These are phyloP conservation scores for Pyracantha coccinea DNA, from an alignment of 331 rosid species.

Conservation along the genomic window DNA sequence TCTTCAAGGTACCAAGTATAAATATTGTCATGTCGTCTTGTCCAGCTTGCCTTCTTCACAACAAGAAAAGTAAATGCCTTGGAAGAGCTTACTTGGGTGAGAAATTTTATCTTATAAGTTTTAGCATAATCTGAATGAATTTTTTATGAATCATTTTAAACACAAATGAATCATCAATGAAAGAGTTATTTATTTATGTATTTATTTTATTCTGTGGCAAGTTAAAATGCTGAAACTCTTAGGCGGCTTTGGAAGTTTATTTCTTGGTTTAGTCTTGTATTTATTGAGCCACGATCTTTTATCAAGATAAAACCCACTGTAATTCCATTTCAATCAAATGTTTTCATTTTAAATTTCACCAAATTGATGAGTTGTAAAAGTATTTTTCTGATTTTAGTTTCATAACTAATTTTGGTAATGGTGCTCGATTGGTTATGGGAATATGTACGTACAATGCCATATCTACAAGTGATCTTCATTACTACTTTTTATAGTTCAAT, in stretches of 20 bases:
- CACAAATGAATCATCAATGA: neutral
- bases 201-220: neutral
- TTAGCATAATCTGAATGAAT: too few relatives aligned
- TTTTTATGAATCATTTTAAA: neutral
- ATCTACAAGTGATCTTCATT: neutral
- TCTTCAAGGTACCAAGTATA: neutral
- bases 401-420: neutral
- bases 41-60: conserved; percentile 91
- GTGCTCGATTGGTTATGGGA: neutral
- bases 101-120: conserved; percentile 19
- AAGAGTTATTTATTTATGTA: neutral
- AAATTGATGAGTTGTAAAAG: neutral
- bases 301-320: neutral
- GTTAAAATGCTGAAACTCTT: neutral
- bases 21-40: conserved; percentile 11
- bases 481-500: neutral
- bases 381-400: neutral
- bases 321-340: neutral
- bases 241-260: neutral
- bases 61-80: conserved; percentile 64
- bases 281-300: neutral
- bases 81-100: conserved; percentile 95
- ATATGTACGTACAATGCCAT: neutral
- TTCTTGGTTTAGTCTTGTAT: neutral
- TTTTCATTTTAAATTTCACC: neutral